A percentile compares a stretch with the other conserved stretches of the same genome.
phyloP scores from a whole-genome alignment of 1,284 basidiomycete species.

The Tetrapyrgos nigripes region DNA sequence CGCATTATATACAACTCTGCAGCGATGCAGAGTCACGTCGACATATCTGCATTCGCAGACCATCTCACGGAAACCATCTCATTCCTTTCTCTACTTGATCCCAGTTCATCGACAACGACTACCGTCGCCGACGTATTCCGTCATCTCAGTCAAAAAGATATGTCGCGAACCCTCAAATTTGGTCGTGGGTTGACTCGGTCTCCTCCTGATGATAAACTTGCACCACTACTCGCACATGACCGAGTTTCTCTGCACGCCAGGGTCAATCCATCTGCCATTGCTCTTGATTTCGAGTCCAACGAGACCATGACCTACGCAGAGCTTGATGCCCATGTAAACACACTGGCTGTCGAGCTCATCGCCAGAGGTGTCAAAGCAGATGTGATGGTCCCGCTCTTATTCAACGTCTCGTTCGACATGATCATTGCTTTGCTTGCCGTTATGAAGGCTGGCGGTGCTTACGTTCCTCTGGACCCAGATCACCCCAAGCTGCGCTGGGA shows the following conservation, averaged over 20 bases:
- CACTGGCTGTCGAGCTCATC: constrained; percentile 1
- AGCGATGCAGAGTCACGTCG: not conserved
- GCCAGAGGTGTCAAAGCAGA: constrained; percentile 3
- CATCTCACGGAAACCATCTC: not conserved
- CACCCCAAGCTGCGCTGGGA: constrained; percentile 9
- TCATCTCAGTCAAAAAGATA: not conserved
- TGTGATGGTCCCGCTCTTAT: constrained; percentile 7
- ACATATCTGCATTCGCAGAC: not conserved
- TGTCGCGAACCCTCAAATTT: not conserved
- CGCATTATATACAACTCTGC: not conserved
- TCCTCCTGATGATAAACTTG: not conserved
- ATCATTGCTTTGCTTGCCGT: constrained; percentile 16
- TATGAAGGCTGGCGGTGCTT: constrained; percentile 17
- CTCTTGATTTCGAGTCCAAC: not conserved
- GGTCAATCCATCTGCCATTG: not conserved
- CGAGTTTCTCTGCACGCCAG: not conserved
- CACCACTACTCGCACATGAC: not conserved
- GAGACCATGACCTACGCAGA: constrained; percentile 1
- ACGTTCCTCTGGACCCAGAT: constrained; percentile 10
- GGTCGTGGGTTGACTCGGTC: not conserved
- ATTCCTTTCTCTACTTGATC: not conserved
- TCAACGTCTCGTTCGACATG: constrained; percentile 5
- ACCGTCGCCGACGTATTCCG: not conserved
- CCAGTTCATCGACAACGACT: not conserved
- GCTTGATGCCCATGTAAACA: not conserved